Evolutionary conservation across 306 rosid genomes (phyloP).

Genomic region (Inga laurina): DNA sequence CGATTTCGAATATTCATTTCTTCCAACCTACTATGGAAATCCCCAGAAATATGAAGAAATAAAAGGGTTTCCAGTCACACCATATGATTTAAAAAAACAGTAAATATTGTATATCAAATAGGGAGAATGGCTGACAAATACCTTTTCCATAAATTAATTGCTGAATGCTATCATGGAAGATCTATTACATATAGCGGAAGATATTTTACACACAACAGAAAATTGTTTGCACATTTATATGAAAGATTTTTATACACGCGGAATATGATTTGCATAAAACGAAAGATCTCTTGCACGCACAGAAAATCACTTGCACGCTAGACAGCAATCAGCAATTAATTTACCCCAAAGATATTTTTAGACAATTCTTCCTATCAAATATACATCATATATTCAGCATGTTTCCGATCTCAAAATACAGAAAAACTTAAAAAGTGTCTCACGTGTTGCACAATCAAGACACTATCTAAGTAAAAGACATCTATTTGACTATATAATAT

Average conservation of each 20-base stretch:
- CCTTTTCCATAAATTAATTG: no score
- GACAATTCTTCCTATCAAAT: background rate
- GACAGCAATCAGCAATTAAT: no score
- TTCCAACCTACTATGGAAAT: background rate
- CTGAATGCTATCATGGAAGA: no score
- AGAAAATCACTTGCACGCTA: no score
- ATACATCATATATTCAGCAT: background rate
- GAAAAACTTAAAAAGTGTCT: background rate
- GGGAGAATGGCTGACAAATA: no score
- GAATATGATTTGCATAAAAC: no score
- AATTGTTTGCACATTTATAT: no score
- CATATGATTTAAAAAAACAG: background rate
- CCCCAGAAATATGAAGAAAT: background rate
- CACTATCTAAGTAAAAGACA: constrained; percentile 17
- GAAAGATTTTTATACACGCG: no score
- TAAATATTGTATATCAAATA: background rate
- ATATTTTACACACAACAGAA: no score
- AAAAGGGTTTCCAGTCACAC: background rate
- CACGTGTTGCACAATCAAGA: constrained; percentile 11
- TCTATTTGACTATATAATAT: background rate
- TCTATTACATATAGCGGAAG: no score
- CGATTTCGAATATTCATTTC: background rate
- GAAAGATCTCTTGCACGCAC: no score
- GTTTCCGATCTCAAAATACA: background rate
- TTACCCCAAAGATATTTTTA: no score